Evolutionary conservation across 1,284 basidiomycete genomes (phyloP), one percentile per base, ranked within the genome.

Genomic region (Phellinidium pouzarii): DNA sequence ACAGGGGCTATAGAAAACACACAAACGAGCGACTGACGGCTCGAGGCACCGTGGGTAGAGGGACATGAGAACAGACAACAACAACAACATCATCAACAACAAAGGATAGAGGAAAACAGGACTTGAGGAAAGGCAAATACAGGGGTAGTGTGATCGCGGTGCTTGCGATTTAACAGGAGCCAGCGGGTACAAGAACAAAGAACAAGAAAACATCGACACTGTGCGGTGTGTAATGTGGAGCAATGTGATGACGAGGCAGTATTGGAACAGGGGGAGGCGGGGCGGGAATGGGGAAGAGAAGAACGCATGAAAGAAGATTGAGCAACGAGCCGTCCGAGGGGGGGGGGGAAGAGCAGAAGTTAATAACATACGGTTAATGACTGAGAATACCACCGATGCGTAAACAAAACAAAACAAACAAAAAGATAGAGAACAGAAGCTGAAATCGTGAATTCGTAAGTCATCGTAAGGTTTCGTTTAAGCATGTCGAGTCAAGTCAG

Each of bases 1-100:
- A n/a, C n/a, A n/a, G 37, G 17, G 45, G 37, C 47, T 48, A 48
- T 48, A 25, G 23, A 48, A 48, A n/a, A n/a, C n/a, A 48, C 47
- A 48, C 47, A 11, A 48, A 40, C 12, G 25, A 40, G 22, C 25
- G 36, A 26, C 14, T 9, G 47, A n/a, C n/a, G n/a, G n/a, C n/a
- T n/a, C n/a, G 17, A 12, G 20, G 17, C 36, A 11, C 22, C 20
- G 34, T 22, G 19, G 25, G 12, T n/a, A 9, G 11, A 22, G 20
- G n/a, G 42, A n/a, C n/a, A n/a, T n/a, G n/a, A n/a, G n/a, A n/a
- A n/a, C n/a, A n/a, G n/a, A n/a, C n/a, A n/a, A n/a, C n/a, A n/a
- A n/a, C n/a, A n/a, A n/a, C n/a, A n/a, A n/a, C n/a, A n/a, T n/a
- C n/a, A n/a, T n/a, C n/a, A n/a, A n/a, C n/a, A n/a, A n/a, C n/a